Base-by-base conservation (phyloP, 2,329 filamentous ascomycete genomes). In the Trichoderma afroharzianum region DNA sequence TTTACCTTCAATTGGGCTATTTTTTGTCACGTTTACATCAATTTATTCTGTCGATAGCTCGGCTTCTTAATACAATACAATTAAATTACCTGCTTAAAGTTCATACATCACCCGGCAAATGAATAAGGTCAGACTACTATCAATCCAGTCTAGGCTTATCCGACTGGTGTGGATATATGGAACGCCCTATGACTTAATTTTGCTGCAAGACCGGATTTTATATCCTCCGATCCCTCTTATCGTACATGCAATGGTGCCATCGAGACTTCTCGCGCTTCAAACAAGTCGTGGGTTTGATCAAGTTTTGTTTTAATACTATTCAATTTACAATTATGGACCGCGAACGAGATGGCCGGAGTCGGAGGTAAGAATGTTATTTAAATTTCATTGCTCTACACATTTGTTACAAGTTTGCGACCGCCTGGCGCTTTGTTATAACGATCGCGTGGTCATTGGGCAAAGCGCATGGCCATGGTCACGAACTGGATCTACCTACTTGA, bases 291-390 rank as follows among this genome's bases (percentile, higher is more conserved):
- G 53, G 1, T 32, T 58, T 21, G 11, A n/a, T 18, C 43, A 15
- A 43, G 6, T 39, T 32, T 68, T 61, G n/a, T 32, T 61, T n/a
- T 15, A 43, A 53, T 32, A 21, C 30, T 18, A 53, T 43, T 30
- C 14, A 26, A 15, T n/a, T 24, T 21, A 26, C 70, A 74, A 43
- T 12, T 33, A 82, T 82, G 80, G 80, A 82, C 72, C 80, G 81
- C 66, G 81, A 82, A 72, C 79, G 81, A 70, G 80, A 81, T 72
- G 75, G 73, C 15, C 74, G 78, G 63, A 77, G 77, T 68, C 77
- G 81, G 63, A 81, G 81, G 82, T 83, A 73, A 77, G 79, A 36
- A 33, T 18, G 14, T n/a, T 36, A 12, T 43, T n/a, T 7, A 9
- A 43, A 21, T 62, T 50, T 6, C n/a, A 33, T 62, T 18, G 15